Evolutionary conservation across 495 filamentous ascomycete genomes (phyloP).

Genomic region (Pyronema domesticum): DNA sequence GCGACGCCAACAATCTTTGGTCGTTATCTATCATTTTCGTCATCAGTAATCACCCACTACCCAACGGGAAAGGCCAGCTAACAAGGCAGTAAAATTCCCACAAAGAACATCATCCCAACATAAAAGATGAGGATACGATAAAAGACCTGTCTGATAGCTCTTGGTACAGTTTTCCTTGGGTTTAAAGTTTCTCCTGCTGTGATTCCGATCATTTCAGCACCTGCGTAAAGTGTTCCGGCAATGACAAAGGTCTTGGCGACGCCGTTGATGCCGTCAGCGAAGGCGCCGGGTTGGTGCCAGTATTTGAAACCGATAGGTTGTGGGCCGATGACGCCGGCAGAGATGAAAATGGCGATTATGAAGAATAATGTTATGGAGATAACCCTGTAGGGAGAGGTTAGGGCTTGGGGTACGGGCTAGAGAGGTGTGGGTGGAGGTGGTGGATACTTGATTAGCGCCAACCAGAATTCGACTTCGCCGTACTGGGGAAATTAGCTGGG

Average conservation of each 20-base stretch:
- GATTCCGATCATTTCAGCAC: conserved; percentile 56
- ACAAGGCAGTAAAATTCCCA: too few species aligned
- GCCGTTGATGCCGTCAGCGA: conserved; percentile 46
- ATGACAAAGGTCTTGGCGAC: conserved; percentile 43
- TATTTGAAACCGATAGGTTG: conserved; percentile 41
- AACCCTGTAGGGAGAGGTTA: conserved; percentile 5
- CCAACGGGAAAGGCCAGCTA: too few species aligned
- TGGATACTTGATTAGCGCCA: conserved; percentile 27
- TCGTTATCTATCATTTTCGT: too few species aligned
- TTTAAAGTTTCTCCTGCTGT: conserved; percentile 60
- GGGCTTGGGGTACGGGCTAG: too few species aligned
- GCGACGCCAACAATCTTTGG: too few species aligned
- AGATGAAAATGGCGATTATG: conserved; percentile 34
- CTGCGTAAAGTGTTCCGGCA: conserved; percentile 55
- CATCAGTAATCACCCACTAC: too few species aligned
- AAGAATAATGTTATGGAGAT: conserved; percentile 31
- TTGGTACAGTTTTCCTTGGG: conserved; percentile 48
- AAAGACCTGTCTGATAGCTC: conserved; percentile 58
- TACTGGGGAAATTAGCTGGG: conserved; percentile 12
- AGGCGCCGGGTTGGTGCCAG: conserved; percentile 53
- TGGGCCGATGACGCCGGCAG: conserved; percentile 30
- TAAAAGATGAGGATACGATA: conserved; percentile 50
- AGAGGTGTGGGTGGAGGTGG: too few species aligned
- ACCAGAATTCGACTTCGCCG: conserved; percentile 35
- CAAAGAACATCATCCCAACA: conserved; percentile 37